Evolutionary conservation across 140 eudicot species (phyloP), one percentile per base, ranked within the genome.

Genomic region (Stevia rebaudiana): DNA sequence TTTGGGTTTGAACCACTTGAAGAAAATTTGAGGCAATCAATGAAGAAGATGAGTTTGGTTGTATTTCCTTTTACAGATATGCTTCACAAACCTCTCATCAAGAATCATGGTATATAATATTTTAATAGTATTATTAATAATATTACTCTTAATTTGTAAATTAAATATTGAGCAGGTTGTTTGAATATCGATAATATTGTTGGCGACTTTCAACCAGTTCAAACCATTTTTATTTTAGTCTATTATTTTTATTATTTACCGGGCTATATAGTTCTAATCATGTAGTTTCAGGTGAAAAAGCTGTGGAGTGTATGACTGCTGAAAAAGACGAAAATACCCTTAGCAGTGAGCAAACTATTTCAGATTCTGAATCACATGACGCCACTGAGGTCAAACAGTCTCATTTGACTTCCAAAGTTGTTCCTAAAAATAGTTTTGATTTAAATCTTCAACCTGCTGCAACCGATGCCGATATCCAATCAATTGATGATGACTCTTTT

Each of bases 21-120:
- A 65, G 84, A 79, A 71, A 65, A 83, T 11, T 47, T 57, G 16
- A 75, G 85, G 75, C 78, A 56, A 19, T 74, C 75, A 36, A 85
- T 78, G 84, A 83, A 67, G 74, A 28, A 63, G 56, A 80, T 83
- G 86, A 83, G 80, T 64, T 62, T 85, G 80, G 58, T 94, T 10
- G 88, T 83, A 24, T 94, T 94, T 75, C 94, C 99, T 6, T 88
- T 89, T 58, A 72, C 81, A 4, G 90, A 83, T 76, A 85, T 94
- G 90, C 75, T 94, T 54, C 73, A 78, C 76, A 94, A 94, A 67
- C 92, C 85, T 31, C 71, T 84, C 19, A 25, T 22, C 39, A 58
- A 68, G 41, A 60, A 63, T 36, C 69, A 15, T 47, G 12, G 2
- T 31, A 30, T n/a, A 37, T 50, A 10, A 8, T 68, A 2, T 47